Percentiles rank a stretch among this genome's conserved stretches.
These are phyloP conservation scores for Amylostereum areolatum DNA, from an alignment of 1,284 basidiomycete species.

Conservation along the genomic window DNA sequence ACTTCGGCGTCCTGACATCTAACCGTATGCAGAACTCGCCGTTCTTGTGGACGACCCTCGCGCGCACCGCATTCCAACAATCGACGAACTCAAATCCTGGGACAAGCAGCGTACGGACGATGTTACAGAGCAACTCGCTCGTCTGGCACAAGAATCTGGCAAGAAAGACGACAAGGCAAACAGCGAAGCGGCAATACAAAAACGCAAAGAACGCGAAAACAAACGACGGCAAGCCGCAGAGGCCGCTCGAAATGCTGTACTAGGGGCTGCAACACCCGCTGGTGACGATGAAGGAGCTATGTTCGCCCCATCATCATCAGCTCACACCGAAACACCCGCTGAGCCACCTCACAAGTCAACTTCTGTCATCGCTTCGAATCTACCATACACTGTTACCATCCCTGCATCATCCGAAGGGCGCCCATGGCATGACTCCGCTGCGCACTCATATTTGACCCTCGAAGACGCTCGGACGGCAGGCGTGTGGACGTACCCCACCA, in stretches of 20 bases:
- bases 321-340: not conserved
- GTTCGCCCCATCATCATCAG: not conserved
- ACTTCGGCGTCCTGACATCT: constrained; percentile 5
- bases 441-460: constrained; percentile 47
- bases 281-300: not conserved
- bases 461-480: constrained; percentile 57
- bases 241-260: constrained; percentile 20
- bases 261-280: no score
- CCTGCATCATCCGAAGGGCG: constrained; percentile 55
- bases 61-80: constrained; percentile 56
- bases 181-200: constrained; percentile 55
- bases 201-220: constrained; percentile 67
- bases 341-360: constrained; percentile 16
- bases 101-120: constrained; percentile 40
- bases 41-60: constrained; percentile 71
- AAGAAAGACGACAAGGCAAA: constrained; percentile 38
- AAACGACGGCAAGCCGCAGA: constrained; percentile 36
- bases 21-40: constrained; percentile 54
- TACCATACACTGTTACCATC: constrained; percentile 51
- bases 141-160: constrained; percentile 37
- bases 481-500: constrained; percentile 75
- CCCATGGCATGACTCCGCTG: constrained; percentile 52
- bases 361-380: constrained; percentile 13
- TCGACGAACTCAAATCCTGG: constrained; percentile 50
- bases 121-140: constrained; percentile 39